Conservation (phyloP, 2,329 filamentous ascomycete species). For the Podosphaera xanthii region DNA sequence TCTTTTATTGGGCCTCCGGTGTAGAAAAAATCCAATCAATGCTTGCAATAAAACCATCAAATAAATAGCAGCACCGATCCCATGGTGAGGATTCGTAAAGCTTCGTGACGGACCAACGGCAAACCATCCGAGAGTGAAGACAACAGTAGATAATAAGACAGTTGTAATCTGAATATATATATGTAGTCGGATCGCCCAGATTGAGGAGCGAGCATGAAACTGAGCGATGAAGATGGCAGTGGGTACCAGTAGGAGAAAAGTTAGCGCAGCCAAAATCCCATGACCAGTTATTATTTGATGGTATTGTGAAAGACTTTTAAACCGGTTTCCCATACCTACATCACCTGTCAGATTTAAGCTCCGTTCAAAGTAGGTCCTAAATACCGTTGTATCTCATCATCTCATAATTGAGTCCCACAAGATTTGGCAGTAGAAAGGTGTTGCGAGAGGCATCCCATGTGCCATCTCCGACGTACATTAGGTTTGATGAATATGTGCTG, state of each 20-base stretch:
- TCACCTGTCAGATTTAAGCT: not conserved
- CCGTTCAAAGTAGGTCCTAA: slow-evolving; percentile 6
- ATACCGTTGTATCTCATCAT: slow-evolving; percentile 71
- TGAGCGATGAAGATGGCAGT: slow-evolving; percentile 49
- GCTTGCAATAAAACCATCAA: slow-evolving; percentile 48
- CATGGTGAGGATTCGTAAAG: slow-evolving; percentile 64
- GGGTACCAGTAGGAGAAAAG: slow-evolving; percentile 54
- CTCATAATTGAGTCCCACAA: slow-evolving; percentile 54
- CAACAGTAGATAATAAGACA: slow-evolving; percentile 41
- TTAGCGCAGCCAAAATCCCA: slow-evolving; percentile 45
- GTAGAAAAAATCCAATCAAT: slow-evolving; percentile 42
- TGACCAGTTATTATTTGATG: slow-evolving; percentile 48
- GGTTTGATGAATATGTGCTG: slow-evolving; percentile 49
- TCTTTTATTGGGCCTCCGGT: slow-evolving; percentile 18
- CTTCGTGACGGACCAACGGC: slow-evolving; percentile 52
- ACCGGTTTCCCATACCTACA: slow-evolving; percentile 57
- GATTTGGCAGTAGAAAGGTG: slow-evolving; percentile 54
- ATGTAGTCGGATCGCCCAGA: slow-evolving; percentile 42
- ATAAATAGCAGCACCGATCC: slow-evolving; percentile 62
- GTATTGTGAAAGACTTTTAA: slow-evolving; percentile 45
- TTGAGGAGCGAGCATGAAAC: slow-evolving; percentile 41
- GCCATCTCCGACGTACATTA: slow-evolving; percentile 58
- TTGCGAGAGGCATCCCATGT: slow-evolving; percentile 65
- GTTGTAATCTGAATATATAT: slow-evolving; percentile 52
- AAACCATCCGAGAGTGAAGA: slow-evolving; percentile 55